These are phyloP conservation scores for Phalaenopsis aphrodite DNA, from an alignment of 106 monocot genomes.

Conservation along the genomic window DNA sequence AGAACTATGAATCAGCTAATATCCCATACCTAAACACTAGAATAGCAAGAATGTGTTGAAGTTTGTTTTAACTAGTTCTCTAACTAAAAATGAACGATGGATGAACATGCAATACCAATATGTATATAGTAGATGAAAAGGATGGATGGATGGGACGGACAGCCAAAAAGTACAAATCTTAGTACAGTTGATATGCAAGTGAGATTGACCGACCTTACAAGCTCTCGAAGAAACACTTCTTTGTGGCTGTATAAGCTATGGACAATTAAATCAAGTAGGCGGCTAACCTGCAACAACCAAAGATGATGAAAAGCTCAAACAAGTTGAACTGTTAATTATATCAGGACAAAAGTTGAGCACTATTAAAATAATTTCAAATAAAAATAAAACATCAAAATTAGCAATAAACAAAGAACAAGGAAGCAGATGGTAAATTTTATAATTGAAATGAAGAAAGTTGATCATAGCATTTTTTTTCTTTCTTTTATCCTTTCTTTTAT, in stretches of 20 bases:
- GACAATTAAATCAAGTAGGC: slow-evolving; percentile 87
- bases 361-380: background rate
- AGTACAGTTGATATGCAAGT: background rate
- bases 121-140: background rate
- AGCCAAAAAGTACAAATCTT: background rate
- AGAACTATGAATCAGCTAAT: background rate
- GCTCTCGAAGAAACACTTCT: slow-evolving; percentile 92
- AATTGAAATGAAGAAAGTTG: background rate
- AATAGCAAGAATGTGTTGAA: background rate
- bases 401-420: background rate
- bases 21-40: background rate
- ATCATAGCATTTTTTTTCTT: background rate
- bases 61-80: background rate
- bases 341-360: background rate
- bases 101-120: background rate
- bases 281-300: slow-evolving; percentile 63
- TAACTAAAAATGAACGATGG: background rate
- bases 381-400: background rate
- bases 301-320: background rate
- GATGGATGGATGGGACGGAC: background rate
- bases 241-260: slow-evolving; percentile 98
- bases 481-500: background rate
- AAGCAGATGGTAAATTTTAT: background rate
- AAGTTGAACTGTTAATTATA: background rate
- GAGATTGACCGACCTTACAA: slow-evolving; percentile 54